Evolutionary conservation across 23 red algal species (phyloP), one percentile per base, ranked within the genome.

Genomic region (Gracilaria vermiculophylla): DNA sequence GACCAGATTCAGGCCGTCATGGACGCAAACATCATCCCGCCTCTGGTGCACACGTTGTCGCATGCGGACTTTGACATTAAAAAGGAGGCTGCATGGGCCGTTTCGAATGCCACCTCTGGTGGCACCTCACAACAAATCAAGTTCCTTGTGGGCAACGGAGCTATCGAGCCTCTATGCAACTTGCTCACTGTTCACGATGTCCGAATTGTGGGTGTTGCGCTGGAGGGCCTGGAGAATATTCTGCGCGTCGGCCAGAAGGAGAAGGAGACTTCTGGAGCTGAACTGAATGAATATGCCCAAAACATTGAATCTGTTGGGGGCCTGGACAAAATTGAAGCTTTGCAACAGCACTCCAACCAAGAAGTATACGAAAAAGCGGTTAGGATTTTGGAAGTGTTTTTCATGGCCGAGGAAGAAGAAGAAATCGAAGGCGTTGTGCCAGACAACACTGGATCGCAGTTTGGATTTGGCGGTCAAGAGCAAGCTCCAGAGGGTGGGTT

Each of bases 11-110:
- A 78, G 27, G 76, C 81, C 48, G 92, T 98, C 0, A 94, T 98
- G 44, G 88, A 98, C 33, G 89, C 85, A 2, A 89, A 89, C 48
- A 78, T 98, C 34, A 78, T 98, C n/a, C 96, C 92, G 10, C 92
- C 92, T 20, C 96, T 98, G 34, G 81, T 98, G 12, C 35, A 92
- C 39, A 62, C 95, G 0, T 43, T 98, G 57, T 69, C 80, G 5
- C 95, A 83, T 44, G 81, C 92, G n/a, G 96, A 98, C n/a, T 98
- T 95, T 78, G 96, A 98, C 28, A 85, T 94, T 21, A 94, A 94
- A 65, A 94, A 95, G 42, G 96, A 98, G 77, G 88, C 90, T n/a
- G 89, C 92, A 12, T 98, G 96, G 96, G 96, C 93, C 21, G 84
- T 98, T n/a, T 91, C 83, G 10, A 98, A 98, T 74, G 96, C 96